Conservation (phyloP, 805 yeast species). For the Yarrowia sp. region DNA sequence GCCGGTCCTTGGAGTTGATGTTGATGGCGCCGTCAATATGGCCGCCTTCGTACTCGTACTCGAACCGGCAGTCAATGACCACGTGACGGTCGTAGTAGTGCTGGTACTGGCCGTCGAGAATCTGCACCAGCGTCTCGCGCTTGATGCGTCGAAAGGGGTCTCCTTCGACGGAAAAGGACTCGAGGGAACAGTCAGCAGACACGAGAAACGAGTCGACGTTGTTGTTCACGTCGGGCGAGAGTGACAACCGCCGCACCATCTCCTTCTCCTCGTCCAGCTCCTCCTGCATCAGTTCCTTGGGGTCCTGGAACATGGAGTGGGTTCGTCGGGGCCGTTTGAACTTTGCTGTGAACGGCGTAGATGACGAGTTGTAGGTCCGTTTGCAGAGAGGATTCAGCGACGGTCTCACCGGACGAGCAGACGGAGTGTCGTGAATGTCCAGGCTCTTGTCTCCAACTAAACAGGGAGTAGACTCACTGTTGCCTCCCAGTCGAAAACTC, state of each 20-base stretch:
- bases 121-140: slow-evolving; percentile 54
- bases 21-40: slow-evolving; percentile 84
- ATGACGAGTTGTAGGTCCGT: slow-evolving; percentile 11
- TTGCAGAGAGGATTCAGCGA: slow-evolving; percentile 18
- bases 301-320: slow-evolving; percentile 66
- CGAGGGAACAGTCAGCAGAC: slow-evolving; percentile 37
- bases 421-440: slow-evolving; percentile 3
- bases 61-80: slow-evolving; percentile 86
- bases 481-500: slow-evolving; percentile 10
- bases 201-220: slow-evolving; percentile 32
- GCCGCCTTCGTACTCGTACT: slow-evolving; percentile 89
- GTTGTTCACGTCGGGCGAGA: slow-evolving; percentile 30
- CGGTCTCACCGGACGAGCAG: slow-evolving; percentile 9
- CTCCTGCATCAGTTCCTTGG: slow-evolving; percentile 46
- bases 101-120: slow-evolving; percentile 55
- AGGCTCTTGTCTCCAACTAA: not conserved
- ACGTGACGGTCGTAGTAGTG: slow-evolving; percentile 54
- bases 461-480: not conserved
- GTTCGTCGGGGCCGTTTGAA: slow-evolving; percentile 47
- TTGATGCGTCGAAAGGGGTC: slow-evolving; percentile 72
- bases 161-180: slow-evolving; percentile 47
- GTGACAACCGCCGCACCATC: slow-evolving; percentile 32
- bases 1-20: slow-evolving; percentile 63
- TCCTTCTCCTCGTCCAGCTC: slow-evolving; percentile 40
- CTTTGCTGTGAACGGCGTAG: slow-evolving; percentile 22